Evolutionary conservation across 208 protist genomes (phyloP).

Genomic region (Leishmania gerbilli): DNA sequence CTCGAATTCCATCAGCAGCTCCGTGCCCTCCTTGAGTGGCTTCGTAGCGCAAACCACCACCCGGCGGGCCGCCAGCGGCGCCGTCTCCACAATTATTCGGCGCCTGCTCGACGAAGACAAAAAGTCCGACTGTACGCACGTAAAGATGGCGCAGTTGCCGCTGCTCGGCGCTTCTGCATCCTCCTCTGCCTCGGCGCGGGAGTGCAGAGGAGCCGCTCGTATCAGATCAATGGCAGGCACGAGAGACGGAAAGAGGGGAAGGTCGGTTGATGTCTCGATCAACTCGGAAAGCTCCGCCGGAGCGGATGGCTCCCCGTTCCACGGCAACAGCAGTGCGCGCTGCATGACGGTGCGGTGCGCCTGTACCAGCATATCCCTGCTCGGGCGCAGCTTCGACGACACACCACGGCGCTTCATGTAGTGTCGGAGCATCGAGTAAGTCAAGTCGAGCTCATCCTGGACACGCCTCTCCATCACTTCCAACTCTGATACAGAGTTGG

Average conservation of each 20-base stretch:
- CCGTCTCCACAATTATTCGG: conserved; percentile 59
- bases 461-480: conserved; percentile 17
- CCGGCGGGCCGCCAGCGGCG: conserved; percentile 45
- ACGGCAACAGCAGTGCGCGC: conserved; percentile 65
- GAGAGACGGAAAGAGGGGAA: conserved; percentile 71
- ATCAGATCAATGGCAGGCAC: conserved; percentile 83
- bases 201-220: conserved; percentile 16
- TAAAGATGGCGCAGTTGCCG: conserved; percentile 75
- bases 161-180: not conserved
- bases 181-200: not conserved
- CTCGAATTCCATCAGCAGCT: conserved; percentile 67
- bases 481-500: conserved; percentile 6
- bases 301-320: conserved; percentile 70
- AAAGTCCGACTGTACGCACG: conserved; percentile 78
- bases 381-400: conserved; percentile 20
- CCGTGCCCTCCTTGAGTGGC: conserved; percentile 65
- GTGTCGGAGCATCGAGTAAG: conserved; percentile 44
- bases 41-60: conserved; percentile 76
- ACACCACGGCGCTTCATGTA: conserved; percentile 36
- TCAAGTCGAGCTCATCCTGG: conserved; percentile 33
- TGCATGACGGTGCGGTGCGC: conserved; percentile 65
- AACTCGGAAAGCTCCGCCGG: conserved; percentile 72
- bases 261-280: conserved; percentile 42
- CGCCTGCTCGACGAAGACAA: conserved; percentile 57
- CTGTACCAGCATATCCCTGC: conserved; percentile 37